These are phyloP conservation scores for Chlorella vulgaris DNA, from an alignment of 139 green algal genomes.

Conservation along the genomic window DNA sequence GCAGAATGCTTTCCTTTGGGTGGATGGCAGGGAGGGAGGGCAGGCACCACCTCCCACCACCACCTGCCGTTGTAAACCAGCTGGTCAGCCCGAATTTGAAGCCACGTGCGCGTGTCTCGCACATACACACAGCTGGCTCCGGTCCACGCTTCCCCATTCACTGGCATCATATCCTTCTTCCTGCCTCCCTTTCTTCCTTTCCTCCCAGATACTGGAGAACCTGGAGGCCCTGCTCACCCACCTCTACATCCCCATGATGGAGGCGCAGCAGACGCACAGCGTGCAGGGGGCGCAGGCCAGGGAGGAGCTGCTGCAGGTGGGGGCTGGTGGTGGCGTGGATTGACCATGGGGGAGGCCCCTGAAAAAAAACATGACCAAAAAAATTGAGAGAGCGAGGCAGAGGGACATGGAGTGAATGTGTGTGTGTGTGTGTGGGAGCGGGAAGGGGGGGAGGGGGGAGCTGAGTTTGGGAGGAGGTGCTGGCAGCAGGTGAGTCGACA, in stretches of 20 bases:
- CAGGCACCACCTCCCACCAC: too few relatives aligned
- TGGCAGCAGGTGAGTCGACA: not conserved
- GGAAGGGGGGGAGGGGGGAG: not conserved
- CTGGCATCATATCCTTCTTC: too few relatives aligned
- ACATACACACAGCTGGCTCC: too few relatives aligned
- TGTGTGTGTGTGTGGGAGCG: not conserved
- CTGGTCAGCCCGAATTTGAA: too few relatives aligned
- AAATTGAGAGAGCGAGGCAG: too few relatives aligned
- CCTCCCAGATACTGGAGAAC: not conserved
- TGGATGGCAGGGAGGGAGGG: too few relatives aligned
- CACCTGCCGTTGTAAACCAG: too few relatives aligned
- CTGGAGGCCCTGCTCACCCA: conserved; percentile 77
- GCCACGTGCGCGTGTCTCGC: too few relatives aligned
- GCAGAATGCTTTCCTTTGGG: too few relatives aligned
- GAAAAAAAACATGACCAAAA: not conserved
- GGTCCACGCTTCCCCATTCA: too few relatives aligned
- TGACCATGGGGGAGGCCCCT: not conserved
- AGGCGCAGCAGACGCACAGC: conserved; percentile 73
- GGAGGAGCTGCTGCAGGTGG: conserved; percentile 63
- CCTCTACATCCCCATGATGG: conserved; percentile 83
- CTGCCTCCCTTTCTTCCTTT: too few relatives aligned
- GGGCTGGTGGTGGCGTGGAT: not conserved
- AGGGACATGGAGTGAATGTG: not conserved
- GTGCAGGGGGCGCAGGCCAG: conserved; percentile 54
- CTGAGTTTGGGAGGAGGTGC: not conserved